Evolutionary conservation across 768 basidiomycete species (phyloP).

Genomic region (Leccinellum albellum): DNA sequence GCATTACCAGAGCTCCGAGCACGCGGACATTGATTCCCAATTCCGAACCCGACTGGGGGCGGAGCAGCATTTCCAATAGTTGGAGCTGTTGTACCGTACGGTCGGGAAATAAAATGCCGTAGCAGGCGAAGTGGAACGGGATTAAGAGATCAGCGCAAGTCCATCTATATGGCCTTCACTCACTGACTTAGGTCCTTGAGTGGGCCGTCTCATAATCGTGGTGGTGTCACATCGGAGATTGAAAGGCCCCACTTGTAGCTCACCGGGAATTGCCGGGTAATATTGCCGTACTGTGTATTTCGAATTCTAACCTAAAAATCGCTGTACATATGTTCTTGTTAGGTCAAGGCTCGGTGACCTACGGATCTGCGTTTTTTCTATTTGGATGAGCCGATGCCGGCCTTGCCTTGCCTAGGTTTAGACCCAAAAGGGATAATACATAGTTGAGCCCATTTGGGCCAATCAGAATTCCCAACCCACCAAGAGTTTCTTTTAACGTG

Average conservation of each 20-base stretch:
- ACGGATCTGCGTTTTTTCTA: neutral
- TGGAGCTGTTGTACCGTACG: neutral
- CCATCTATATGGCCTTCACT: neutral
- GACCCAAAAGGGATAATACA: neutral
- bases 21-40: constrained; percentile 3
- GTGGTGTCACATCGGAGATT: neutral
- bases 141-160: neutral
- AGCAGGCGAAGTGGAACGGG: constrained; percentile 3
- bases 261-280: neutral
- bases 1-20: neutral
- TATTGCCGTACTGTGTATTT: neutral
- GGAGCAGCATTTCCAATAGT: neutral
- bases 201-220: neutral
- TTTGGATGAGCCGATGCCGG: neutral
- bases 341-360: neutral
- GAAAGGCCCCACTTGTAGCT: neutral
- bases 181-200: neutral
- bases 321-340: too few relatives aligned
- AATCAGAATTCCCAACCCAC: neutral
- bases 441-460: neutral
- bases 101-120: constrained; percentile 15
- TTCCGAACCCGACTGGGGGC: neutral
- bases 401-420: neutral
- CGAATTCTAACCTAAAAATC: neutral
- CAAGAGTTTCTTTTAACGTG: neutral